A percentile compares a stretch with the other conserved stretches of the same genome.
phyloP scores from a whole-genome alignment of 2,329 filamentous ascomycete species.

The Ophiosphaerella narmari region DNA sequence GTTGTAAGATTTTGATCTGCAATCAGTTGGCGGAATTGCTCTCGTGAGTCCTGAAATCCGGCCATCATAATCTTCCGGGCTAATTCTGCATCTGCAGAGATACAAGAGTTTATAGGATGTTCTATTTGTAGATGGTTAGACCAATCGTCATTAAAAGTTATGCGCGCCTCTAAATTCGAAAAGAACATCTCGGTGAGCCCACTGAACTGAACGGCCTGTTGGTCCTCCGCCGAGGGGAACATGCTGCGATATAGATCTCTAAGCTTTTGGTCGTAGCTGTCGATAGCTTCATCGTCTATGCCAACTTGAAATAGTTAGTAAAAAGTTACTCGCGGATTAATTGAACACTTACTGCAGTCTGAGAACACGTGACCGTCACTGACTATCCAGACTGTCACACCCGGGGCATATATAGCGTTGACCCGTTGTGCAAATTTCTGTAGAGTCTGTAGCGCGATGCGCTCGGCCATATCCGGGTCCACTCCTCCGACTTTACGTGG shows the following conservation, averaged over 20 bases:
- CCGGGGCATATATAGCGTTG: constrained; percentile 42
- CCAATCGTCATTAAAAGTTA: neutral
- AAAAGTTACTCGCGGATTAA: neutral
- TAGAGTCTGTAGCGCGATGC: constrained; percentile 44
- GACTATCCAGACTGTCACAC: constrained; percentile 45
- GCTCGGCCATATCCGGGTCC: constrained; percentile 47
- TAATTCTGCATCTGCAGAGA: constrained; percentile 4
- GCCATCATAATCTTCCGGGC: constrained; percentile 21
- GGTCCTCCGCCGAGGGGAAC: constrained; percentile 2
- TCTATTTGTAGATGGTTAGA: constrained; percentile 3
- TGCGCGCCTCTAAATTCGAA: constrained; percentile 1
- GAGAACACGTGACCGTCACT: constrained; percentile 47
- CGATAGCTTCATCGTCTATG: constrained; percentile 48
- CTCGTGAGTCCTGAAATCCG: constrained; percentile 8
- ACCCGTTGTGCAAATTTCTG: constrained; percentile 45
- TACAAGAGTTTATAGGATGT: constrained; percentile 13
- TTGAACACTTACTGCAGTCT: constrained; percentile 39
- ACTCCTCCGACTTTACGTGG: constrained; percentile 56
- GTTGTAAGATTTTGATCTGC: constrained; percentile 15
- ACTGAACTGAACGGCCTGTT: constrained; percentile 11
- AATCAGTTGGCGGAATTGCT: constrained; percentile 17
- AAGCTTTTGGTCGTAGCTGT: constrained; percentile 39
- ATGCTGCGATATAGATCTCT: constrained; percentile 29
- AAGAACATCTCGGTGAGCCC: constrained; percentile 16
- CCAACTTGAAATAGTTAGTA: constrained; percentile 29